Evolutionary conservation across 306 rosid genomes (phyloP).

Genomic region (Glycine latifolia): DNA sequence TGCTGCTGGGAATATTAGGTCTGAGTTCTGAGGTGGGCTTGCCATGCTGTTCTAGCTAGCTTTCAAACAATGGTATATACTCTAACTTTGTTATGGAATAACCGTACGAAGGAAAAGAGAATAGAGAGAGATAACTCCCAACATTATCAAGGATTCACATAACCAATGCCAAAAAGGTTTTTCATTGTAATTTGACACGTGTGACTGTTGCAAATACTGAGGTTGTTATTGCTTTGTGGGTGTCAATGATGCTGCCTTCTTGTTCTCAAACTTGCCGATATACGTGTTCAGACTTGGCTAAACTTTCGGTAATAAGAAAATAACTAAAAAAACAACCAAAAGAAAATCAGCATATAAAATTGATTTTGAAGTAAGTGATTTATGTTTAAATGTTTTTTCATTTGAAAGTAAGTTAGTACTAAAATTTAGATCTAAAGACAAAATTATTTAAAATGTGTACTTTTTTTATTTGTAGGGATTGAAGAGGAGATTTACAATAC

Average conservation of each 20-base stretch:
- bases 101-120: slow-evolving; percentile 7
- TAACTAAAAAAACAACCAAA: neutral
- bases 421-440: no score
- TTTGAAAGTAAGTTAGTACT: no score
- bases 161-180: slow-evolving; percentile 18
- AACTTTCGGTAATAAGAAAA: slow-evolving; percentile 4
- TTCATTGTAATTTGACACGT: slow-evolving; percentile 41
- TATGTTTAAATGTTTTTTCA: no score
- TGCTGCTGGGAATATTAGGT: slow-evolving; percentile 54
- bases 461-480: no score
- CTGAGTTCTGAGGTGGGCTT: slow-evolving; percentile 48
- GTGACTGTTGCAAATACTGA: slow-evolving; percentile 21
- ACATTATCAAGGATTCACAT: slow-evolving; percentile 28
- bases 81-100: slow-evolving; percentile 32
- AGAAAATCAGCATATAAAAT: neutral
- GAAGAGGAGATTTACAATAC: no score
- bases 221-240: slow-evolving; percentile 44
- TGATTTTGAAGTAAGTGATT: no score
- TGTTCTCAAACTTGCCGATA: slow-evolving; percentile 45
- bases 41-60: slow-evolving; percentile 52
- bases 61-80: slow-evolving; percentile 27
- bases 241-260: neutral
- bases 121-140: neutral
- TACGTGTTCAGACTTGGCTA: slow-evolving; percentile 34
- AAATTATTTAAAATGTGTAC: no score